Conservation (phyloP, 2,329 filamentous ascomycete genomes). For the Amphichorda felina region DNA sequence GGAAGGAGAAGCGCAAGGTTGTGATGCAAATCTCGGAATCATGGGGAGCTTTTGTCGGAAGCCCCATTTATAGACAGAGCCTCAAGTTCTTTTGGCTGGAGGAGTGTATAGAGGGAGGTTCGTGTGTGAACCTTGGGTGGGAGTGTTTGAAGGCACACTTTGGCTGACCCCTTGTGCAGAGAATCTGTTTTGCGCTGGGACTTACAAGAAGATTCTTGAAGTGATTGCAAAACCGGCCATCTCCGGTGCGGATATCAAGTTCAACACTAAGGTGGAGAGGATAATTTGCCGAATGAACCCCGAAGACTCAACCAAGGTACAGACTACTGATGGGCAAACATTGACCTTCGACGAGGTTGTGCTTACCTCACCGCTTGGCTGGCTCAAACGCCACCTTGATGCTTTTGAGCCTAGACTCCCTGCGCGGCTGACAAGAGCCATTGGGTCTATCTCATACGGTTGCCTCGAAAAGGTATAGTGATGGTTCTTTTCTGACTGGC, state of each 20-base stretch:
- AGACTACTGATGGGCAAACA: constrained; percentile 29
- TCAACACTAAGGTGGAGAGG: constrained; percentile 31
- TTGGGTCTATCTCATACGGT: constrained; percentile 56
- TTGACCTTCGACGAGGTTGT: constrained; percentile 56
- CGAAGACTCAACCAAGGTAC: constrained; percentile 26
- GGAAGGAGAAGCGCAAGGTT: constrained; percentile 25
- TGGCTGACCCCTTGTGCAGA: constrained; percentile 23
- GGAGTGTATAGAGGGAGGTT: constrained; percentile 62
- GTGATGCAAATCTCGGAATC: constrained; percentile 45
- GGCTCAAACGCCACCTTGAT: constrained; percentile 48
- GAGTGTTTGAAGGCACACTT: background rate
- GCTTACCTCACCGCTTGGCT: constrained; percentile 56
- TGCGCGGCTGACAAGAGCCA: constrained; percentile 42
- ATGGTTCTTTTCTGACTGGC: too few relatives aligned
- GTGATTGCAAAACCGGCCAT: constrained; percentile 45
- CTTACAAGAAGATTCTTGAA: constrained; percentile 46
- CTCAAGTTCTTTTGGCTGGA: constrained; percentile 70
- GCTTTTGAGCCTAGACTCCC: constrained; percentile 52
- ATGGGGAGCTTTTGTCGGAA: constrained; percentile 64
- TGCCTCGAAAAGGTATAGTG: constrained; percentile 54
- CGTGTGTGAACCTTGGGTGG: constrained; percentile 23
- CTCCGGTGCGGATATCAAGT: constrained; percentile 40
- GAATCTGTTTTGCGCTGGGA: constrained; percentile 48
- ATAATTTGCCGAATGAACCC: constrained; percentile 20
- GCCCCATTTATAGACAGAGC: constrained; percentile 50